phyloP scores from a whole-genome alignment of 176 grass and related monocot species.

The Melocanna baccifera region DNA sequence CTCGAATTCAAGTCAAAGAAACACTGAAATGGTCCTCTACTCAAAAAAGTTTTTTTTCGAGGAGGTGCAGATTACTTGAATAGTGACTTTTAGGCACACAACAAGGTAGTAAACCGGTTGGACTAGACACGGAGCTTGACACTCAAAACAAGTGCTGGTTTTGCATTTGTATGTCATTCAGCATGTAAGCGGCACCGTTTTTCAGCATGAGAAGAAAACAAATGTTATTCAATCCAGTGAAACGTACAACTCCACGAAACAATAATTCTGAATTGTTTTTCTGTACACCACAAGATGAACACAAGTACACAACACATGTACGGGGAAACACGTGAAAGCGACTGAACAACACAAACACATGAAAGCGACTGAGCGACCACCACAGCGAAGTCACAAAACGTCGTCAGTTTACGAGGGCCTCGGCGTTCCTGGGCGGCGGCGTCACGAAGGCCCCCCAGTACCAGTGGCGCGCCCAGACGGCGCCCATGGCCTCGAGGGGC shows the following conservation, averaged over 20 bases:
- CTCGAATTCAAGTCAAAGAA: background rate
- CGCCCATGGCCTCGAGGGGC: slow-evolving; percentile 54
- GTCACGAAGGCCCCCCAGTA: slow-evolving; percentile 52
- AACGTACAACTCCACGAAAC: background rate
- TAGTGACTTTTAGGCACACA: background rate
- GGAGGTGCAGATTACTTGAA: background rate
- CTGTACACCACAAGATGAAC: background rate
- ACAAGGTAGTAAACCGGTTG: too few species aligned
- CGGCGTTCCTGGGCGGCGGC: background rate
- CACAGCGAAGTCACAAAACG: background rate
- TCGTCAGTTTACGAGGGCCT: background rate
- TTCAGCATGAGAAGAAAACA: background rate
- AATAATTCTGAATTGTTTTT: background rate
- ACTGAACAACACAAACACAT: too few species aligned
- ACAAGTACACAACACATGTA: background rate
- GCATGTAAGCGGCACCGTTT: background rate
- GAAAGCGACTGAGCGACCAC: background rate
- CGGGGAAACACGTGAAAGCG: too few species aligned
- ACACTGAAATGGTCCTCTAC: background rate
- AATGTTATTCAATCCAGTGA: background rate
- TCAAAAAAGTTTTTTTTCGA: background rate
- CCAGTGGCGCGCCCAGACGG: slow-evolving; percentile 55
- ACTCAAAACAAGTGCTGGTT: background rate
- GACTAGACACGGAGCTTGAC: too few species aligned
- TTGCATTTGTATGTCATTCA: background rate